A percentile compares a stretch with the other conserved stretches of the same genome.
phyloP scores from a whole-genome alignment of 352 stramenopile genomes.

The Phytophthora citricola region DNA sequence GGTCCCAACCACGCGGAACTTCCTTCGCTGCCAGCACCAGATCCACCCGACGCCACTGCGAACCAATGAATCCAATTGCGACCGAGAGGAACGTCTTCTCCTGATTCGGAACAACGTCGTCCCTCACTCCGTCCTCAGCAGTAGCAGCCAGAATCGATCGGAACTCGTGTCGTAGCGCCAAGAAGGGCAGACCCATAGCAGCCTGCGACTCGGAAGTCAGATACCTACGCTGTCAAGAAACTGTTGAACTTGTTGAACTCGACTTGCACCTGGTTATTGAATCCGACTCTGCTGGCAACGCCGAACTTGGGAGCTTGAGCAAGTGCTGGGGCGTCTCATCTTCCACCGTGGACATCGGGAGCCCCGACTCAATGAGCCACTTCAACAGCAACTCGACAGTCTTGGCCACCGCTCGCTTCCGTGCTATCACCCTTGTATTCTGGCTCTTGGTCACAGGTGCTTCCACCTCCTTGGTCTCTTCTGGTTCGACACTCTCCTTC shows the following conservation, averaged over 20 bases:
- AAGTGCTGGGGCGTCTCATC: slow-evolving; percentile 30
- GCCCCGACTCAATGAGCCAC: slow-evolving; percentile 41
- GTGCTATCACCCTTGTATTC: not conserved
- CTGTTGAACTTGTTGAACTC: slow-evolving; percentile 36
- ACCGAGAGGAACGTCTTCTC: slow-evolving; percentile 31
- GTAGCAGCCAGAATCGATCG: slow-evolving; percentile 5
- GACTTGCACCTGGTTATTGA: slow-evolving; percentile 24
- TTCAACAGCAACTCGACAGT: slow-evolving; percentile 25
- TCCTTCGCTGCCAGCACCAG: slow-evolving; percentile 32
- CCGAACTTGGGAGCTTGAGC: slow-evolving; percentile 12
- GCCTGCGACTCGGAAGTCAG: slow-evolving; percentile 25
- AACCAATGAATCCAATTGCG: slow-evolving; percentile 36
- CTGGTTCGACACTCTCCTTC: slow-evolving; percentile 10
- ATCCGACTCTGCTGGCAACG: slow-evolving; percentile 13
- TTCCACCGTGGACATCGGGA: slow-evolving; percentile 23
- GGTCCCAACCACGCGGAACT: slow-evolving; percentile 18
- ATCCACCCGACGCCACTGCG: slow-evolving; percentile 38
- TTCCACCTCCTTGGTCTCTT: slow-evolving; percentile 6
- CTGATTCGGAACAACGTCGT: slow-evolving; percentile 6
- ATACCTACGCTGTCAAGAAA: slow-evolving; percentile 23
- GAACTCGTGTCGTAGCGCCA: slow-evolving; percentile 30
- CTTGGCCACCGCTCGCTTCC: slow-evolving; percentile 14
- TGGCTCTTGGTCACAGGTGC: not conserved
- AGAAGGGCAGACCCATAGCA: slow-evolving; percentile 32
- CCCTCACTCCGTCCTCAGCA: not conserved